These are phyloP conservation scores for Prunus dulcis DNA, from an alignment of 306 rosid genomes.

Conservation along the genomic window DNA sequence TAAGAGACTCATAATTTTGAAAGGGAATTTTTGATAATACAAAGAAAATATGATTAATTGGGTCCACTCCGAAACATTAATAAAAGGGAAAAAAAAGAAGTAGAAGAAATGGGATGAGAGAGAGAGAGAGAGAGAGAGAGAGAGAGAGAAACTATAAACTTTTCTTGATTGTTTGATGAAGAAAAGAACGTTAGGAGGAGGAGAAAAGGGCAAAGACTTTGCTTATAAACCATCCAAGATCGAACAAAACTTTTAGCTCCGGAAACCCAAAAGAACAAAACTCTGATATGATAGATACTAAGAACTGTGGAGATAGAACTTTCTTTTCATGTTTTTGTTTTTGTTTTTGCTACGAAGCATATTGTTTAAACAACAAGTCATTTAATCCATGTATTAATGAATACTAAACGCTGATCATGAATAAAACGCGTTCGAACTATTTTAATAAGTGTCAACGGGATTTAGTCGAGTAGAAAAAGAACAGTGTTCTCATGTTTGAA, in stretches of 20 bases:
- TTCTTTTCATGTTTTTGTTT: no score
- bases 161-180: neutral
- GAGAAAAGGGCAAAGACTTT: neutral
- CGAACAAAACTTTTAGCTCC: no score
- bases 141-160: no score
- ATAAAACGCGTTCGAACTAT: no score
- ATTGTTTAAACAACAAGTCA: no score
- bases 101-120: neutral
- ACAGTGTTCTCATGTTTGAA: fast-evolving
- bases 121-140: neutral
- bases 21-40: neutral
- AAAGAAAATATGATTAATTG: neutral
- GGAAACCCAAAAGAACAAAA: no score
- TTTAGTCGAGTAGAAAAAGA: fast-evolving
- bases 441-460: no score
- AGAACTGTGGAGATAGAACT: no score
- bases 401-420: no score
- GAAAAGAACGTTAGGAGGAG: neutral
- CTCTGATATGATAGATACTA: no score
- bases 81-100: neutral
- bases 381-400: no score
- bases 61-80: conserved; percentile 26
- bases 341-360: no score
- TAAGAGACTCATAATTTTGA: neutral
- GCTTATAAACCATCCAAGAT: neutral